A percentile compares a stretch with the other conserved stretches of the same genome.
These are phyloP conservation scores for Durio zibethinus DNA, from an alignment of 345 rosid genomes.

Conservation along the genomic window DNA sequence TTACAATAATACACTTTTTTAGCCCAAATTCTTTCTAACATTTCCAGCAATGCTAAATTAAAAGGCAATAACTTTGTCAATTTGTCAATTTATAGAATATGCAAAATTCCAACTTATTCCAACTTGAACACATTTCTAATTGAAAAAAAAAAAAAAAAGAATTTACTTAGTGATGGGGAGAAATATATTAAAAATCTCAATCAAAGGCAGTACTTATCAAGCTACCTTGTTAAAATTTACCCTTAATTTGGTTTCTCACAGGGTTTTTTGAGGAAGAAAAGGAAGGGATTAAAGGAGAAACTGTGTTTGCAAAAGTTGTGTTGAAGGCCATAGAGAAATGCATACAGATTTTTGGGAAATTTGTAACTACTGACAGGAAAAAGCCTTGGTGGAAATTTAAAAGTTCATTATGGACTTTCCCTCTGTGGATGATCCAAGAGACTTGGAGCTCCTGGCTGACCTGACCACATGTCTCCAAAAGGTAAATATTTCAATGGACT, in stretches of 20 bases:
- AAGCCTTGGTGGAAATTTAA: slow-evolving; percentile 51
- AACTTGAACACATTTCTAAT: background rate
- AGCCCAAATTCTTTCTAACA: background rate
- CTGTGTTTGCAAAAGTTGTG: slow-evolving; percentile 31
- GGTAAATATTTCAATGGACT: slow-evolving; percentile 27
- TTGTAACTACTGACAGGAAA: slow-evolving; percentile 40
- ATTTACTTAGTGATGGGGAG: background rate
- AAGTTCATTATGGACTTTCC: slow-evolving; percentile 41
- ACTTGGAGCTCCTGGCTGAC: slow-evolving; percentile 41
- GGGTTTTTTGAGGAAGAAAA: slow-evolving; percentile 34
- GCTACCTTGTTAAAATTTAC: background rate
- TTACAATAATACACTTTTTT: no score
- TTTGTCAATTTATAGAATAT: background rate
- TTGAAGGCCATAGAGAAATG: slow-evolving; percentile 51
- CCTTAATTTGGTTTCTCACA: background rate
- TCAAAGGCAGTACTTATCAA: background rate
- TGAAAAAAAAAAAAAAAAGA: background rate
- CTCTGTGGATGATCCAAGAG: slow-evolving; percentile 69
- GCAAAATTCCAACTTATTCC: background rate
- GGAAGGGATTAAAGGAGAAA: slow-evolving; percentile 32
- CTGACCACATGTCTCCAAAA: slow-evolving; percentile 40
- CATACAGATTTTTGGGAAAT: slow-evolving; percentile 42
- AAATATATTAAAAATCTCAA: background rate
- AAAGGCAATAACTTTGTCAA: background rate
- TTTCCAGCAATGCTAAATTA: background rate